Conservation (phyloP, 352 stramenopile species). For the Albugo laibachii region DNA sequence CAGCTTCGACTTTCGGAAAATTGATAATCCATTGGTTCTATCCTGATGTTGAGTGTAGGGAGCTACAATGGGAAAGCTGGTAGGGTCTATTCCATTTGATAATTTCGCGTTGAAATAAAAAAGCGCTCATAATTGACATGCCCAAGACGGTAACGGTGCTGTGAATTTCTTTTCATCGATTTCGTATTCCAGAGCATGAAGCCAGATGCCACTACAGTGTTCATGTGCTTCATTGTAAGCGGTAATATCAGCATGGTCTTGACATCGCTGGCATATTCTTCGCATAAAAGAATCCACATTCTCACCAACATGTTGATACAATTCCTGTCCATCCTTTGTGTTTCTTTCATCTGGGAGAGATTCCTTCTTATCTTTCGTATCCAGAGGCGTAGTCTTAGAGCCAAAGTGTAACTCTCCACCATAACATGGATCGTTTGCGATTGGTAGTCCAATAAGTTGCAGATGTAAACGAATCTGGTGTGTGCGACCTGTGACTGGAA, state of each 20-base stretch:
- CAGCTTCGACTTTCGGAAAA: no score
- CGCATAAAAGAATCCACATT: conserved; percentile 51
- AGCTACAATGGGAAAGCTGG: no score
- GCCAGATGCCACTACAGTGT: conserved; percentile 73
- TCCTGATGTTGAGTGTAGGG: no score
- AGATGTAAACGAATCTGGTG: conserved; percentile 97
- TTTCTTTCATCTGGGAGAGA: conserved; percentile 12
- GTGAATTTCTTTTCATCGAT: conserved; percentile 10
- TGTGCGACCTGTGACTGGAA: conserved; percentile 80
- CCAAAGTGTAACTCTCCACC: conserved; percentile 86
- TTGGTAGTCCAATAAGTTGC: conserved; percentile 82
- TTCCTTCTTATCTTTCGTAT: conserved; percentile 27
- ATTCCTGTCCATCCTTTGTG: conserved; percentile 7
- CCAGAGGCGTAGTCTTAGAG: conserved; percentile 21
- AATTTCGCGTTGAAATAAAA: no score
- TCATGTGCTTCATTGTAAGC: conserved; percentile 71
- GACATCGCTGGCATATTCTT: conserved; percentile 63
- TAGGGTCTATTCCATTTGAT: no score
- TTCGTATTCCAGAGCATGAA: conserved; percentile 77
- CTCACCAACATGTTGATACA: conserved; percentile 28
- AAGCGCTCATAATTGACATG: no score
- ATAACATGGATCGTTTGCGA: conserved; percentile 96
- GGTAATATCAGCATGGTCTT: conserved; percentile 24
- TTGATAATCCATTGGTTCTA: no score
- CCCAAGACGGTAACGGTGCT: no score